These are phyloP conservation scores for Suillus luteus DNA, from an alignment of 768 basidiomycete genomes.

Conservation along the genomic window DNA sequence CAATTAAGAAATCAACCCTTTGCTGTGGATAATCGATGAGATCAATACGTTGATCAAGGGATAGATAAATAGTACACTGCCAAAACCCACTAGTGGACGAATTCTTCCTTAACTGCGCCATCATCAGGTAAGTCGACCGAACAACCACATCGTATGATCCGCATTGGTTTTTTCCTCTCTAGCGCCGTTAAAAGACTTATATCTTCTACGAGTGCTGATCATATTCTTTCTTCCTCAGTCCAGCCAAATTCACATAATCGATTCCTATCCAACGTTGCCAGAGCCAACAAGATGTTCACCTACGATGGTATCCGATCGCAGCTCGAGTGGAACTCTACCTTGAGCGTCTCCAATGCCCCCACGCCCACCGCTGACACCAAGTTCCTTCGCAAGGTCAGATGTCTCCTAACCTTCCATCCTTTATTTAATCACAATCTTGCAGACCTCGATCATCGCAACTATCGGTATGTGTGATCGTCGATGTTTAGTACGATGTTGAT, in stretches of 20 bases:
- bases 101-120: conserved; percentile 11
- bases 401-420: not conserved
- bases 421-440: conserved; percentile 16
- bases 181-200: conserved; percentile 21
- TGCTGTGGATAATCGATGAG: not conserved
- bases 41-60: not conserved
- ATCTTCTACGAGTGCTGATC: conserved; percentile 19
- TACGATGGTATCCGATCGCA: conserved; percentile 71
- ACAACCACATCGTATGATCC: conserved; percentile 13
- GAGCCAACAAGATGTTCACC: conserved; percentile 47
- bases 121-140: conserved; percentile 25
- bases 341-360: conserved; percentile 72
- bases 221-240: conserved; percentile 10
- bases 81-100: not conserved
- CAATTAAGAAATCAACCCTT: not conserved
- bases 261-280: conserved; percentile 14
- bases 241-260: conserved; percentile 13
- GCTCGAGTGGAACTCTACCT: conserved; percentile 89
- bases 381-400: conserved; percentile 83
- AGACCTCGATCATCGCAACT: conserved; percentile 99
- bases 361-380: conserved; percentile 79
- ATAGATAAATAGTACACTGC: conserved; percentile 10
- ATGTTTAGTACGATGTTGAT: conserved; percentile 12
- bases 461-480: conserved; percentile 62
- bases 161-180: conserved; percentile 13